Percentiles rank a stretch among this genome's conserved stretches.
These are phyloP conservation scores for Apiospora malaysiana DNA, from an alignment of 2,329 filamentous ascomycete species.

Conservation along the genomic window DNA sequence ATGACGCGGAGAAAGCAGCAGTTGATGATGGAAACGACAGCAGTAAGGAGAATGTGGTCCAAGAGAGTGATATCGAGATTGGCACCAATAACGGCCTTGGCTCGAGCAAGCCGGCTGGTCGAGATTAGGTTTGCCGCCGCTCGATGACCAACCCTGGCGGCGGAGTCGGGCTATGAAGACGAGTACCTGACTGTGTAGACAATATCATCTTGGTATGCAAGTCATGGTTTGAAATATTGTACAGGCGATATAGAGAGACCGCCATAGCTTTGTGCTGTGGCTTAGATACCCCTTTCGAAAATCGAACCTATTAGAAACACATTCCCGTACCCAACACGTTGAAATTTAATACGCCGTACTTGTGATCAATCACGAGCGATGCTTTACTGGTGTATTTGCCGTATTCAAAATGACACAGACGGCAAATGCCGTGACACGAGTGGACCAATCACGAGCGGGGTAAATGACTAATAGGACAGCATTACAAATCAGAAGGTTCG, in stretches of 20 bases:
- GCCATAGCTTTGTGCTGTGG: not conserved
- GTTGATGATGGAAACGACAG: constrained; percentile 22
- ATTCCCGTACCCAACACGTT: not conserved
- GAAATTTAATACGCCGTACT: not conserved
- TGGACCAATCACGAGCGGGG: not conserved
- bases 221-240: not conserved
- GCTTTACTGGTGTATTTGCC: not conserved
- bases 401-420: not conserved
- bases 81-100: not conserved
- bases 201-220: not conserved
- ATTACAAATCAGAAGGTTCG: constrained; percentile 3
- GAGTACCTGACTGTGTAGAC: not conserved
- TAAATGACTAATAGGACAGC: not conserved
- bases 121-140: not conserved
- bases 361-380: not conserved
- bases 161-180: too few relatives aligned
- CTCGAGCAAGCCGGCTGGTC: not conserved
- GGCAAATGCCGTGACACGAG: not conserved
- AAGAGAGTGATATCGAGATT: constrained; percentile 13
- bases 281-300: not conserved
- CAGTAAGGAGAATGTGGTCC: constrained; percentile 15
- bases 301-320: not conserved
- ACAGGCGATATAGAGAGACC: not conserved
- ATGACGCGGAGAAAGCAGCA: constrained; percentile 13
- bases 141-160: not conserved